Conservation (phyloP, 345 rosid species). For the Gynandropsis gynandra region DNA sequence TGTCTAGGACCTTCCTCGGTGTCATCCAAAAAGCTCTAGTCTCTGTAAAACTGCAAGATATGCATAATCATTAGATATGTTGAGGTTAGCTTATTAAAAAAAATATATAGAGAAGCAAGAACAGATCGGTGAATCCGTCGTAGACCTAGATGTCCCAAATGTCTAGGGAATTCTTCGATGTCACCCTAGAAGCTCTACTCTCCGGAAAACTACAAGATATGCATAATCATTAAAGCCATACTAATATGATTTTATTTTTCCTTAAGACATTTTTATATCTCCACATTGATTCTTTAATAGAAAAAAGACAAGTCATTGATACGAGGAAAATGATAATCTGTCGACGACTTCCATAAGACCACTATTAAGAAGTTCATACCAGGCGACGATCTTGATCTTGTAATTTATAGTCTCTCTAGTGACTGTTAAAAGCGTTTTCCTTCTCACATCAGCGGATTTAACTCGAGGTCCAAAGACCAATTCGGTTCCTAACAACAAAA, state of each 20-base stretch:
- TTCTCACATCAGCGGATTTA: constrained; percentile 81
- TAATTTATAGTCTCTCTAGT: constrained; percentile 92
- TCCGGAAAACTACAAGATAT: too few species aligned
- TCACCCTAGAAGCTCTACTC: too few species aligned
- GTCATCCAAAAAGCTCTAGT: constrained; percentile 98
- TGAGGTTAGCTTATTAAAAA: too few species aligned
- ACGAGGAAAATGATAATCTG: not conserved
- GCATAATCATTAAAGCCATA: too few species aligned
- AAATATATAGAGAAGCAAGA: too few species aligned
- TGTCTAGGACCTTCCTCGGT: constrained; percentile 94
- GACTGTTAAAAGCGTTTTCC: constrained; percentile 77
- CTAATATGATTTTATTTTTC: not conserved
- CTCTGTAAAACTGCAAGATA: constrained; percentile 89
- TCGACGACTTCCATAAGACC: constrained; percentile 6
- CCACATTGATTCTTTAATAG: not conserved
- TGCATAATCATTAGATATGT: too few species aligned
- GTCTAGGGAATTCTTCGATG: too few species aligned
- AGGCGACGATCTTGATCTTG: constrained; percentile 81
- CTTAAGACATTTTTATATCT: not conserved
- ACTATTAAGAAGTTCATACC: constrained; percentile 50
- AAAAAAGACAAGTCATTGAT: not conserved
- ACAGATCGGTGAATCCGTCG: too few species aligned
- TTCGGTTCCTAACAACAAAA: constrained; percentile 91
- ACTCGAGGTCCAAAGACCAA: constrained; percentile 89
- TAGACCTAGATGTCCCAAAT: too few species aligned